Percentiles rank a stretch among this genome's conserved stretches.
Evolutionary conservation across 139 green algal genomes (phyloP).

Genomic region (Penium margaritaceum): DNA sequence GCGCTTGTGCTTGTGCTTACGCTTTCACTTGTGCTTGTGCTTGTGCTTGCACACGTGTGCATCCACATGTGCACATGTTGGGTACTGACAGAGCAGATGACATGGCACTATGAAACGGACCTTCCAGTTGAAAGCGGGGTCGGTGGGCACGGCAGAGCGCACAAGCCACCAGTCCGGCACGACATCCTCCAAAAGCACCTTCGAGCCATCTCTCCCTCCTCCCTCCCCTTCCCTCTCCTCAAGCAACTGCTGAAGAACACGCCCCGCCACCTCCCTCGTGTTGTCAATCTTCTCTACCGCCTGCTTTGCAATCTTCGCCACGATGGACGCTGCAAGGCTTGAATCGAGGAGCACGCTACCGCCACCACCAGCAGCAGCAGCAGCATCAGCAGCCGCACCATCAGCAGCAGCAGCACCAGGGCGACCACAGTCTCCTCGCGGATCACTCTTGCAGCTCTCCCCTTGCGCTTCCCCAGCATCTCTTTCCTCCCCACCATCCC

Average conservation of each 20-base stretch:
- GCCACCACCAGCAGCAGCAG: too few species aligned
- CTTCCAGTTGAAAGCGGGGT: slow-evolving; percentile 9
- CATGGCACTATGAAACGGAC: too few species aligned
- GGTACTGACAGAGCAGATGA: too few species aligned
- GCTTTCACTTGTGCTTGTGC: too few species aligned
- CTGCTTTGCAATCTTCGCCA: too few species aligned
- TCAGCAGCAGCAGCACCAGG: slow-evolving; percentile 57
- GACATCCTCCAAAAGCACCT: neutral
- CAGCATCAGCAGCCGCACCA: too few species aligned
- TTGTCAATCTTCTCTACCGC: slow-evolving; percentile 74
- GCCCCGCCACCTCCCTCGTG: slow-evolving; percentile 55
- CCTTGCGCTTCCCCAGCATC: neutral
- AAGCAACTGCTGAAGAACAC: slow-evolving; percentile 33
- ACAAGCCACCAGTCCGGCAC: neutral
- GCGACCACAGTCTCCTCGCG: slow-evolving; percentile 25
- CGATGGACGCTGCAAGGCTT: too few species aligned
- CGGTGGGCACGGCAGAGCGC: neutral
- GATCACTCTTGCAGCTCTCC: neutral
- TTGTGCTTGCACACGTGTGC: too few species aligned
- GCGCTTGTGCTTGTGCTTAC: too few species aligned
- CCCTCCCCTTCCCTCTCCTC: neutral
- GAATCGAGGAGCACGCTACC: too few species aligned
- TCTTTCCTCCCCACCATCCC: neutral
- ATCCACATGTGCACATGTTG: too few species aligned
- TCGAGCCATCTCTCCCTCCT: neutral